phyloP scores from a whole-genome alignment of 148 eudicot genomes.

The Linanthus parryae region DNA sequence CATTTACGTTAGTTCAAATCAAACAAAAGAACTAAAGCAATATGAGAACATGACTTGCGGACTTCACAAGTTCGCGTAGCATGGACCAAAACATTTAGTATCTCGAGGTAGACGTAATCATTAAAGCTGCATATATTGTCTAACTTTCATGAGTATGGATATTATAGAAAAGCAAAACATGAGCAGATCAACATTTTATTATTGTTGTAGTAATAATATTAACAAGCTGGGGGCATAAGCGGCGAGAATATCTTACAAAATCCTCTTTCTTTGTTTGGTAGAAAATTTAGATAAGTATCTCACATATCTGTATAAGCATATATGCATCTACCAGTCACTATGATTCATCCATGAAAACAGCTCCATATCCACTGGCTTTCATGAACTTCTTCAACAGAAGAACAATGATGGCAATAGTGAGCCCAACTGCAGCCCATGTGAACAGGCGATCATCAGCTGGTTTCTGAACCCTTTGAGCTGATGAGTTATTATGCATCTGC shows the following conservation, averaged over 20 bases:
- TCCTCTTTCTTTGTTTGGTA: slow-evolving; percentile 1
- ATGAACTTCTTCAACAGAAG: slow-evolving; percentile 80
- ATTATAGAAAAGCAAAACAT: too few relatives aligned
- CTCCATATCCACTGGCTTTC: slow-evolving; percentile 79
- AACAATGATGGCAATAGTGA: slow-evolving; percentile 66
- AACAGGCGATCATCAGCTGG: slow-evolving; percentile 79
- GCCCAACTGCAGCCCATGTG: slow-evolving; percentile 86
- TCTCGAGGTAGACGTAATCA: too few relatives aligned
- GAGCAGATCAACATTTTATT: too few relatives aligned
- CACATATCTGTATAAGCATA: not conserved
- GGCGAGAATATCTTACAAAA: not conserved
- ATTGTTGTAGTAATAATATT: not conserved
- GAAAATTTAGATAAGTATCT: slow-evolving; percentile 3
- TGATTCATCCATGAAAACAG: slow-evolving; percentile 69
- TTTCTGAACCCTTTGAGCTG: slow-evolving; percentile 35
- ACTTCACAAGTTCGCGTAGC: too few relatives aligned
- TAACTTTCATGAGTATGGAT: too few relatives aligned
- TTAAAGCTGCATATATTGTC: too few relatives aligned
- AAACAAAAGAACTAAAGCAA: too few relatives aligned
- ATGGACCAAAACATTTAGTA: too few relatives aligned
- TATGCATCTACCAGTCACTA: slow-evolving; percentile 16
- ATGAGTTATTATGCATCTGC: slow-evolving; percentile 22
- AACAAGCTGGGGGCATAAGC: not conserved
- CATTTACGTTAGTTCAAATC: too few relatives aligned
- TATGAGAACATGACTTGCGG: too few relatives aligned